Base-by-base conservation (phyloP, 208 protist genomes). In the Naegleria gruberi region DNA sequence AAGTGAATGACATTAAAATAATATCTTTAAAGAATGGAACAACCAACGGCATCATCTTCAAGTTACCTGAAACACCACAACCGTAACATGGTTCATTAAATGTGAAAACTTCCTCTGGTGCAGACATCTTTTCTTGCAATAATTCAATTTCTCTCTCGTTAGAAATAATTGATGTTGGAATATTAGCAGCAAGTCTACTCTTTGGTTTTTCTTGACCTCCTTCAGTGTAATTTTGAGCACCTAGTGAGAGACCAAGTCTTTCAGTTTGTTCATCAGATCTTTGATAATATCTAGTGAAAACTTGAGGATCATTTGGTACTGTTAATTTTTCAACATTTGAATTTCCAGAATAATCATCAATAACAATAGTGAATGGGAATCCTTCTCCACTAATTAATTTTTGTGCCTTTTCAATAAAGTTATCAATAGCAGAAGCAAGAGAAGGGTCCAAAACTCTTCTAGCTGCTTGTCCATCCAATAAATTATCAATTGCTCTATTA, bases 1-100 rank as follows among this genome's bases (percentile, higher is more conserved):
- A 98, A 44, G 93, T 94, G 91, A 97, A 98, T 47, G 95, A 94
- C 96, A 98, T 97, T 73, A 98, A 96, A 44, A 98, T 90, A 0
- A 96, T 97, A 88, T 98, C 94, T 90, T 98, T 98, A 93, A 98
- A 98, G 91, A 97, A 95, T 6, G 97, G 97, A 77, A 98, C 98
- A 46, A 97, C 92, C 57, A 94, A 94, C 90, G 96, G 90, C 65
- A 97, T 92, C 93, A 97, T 96, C 89, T 94, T 94, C 73, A 97
- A 94, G 42, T 93, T 89, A 34, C 96, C 96, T 17, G 85, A 81
- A 77, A 92, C 86, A 37, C 91, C 89, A 92, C 96, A 98, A 34
- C 95, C 94, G n/a, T 94, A 93, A 92, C 96, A 98, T 47, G 92
- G 92, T 47, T 93, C 95, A 89, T 92, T 92, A 81, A 98, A 90